Conservation (phyloP, 1,284 basidiomycete genomes). For the Apiotrichum sp. region DNA sequence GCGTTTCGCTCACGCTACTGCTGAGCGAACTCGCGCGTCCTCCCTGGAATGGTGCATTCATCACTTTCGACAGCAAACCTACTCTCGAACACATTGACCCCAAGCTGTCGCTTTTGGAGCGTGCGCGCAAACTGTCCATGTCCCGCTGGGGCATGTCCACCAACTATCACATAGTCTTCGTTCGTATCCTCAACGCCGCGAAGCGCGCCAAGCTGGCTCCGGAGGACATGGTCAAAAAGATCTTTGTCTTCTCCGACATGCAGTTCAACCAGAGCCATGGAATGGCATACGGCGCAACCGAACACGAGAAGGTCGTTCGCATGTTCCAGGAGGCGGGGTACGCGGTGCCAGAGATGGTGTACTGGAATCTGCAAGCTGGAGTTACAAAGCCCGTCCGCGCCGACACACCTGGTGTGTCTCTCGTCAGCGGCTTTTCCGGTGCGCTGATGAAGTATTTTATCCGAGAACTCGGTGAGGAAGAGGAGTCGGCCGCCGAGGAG, state of each 20-base stretch:
- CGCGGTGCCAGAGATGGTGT: conserved; percentile 57
- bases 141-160: conserved; percentile 58
- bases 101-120: conserved; percentile 39
- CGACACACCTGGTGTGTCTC: conserved; percentile 56
- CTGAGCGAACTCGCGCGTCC: conserved; percentile 57
- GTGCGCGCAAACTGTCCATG: conserved; percentile 45
- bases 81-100: conserved; percentile 53
- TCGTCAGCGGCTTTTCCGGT: conserved; percentile 63
- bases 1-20: conserved; percentile 61
- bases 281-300: conserved; percentile 53
- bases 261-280: conserved; percentile 56
- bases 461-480: conserved; percentile 35
- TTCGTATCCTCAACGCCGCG: conserved; percentile 55
- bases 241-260: conserved; percentile 72
- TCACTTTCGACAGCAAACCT: conserved; percentile 59
- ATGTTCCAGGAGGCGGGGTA: conserved; percentile 59
- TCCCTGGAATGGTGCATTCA: conserved; percentile 60
- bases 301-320: conserved; percentile 55
- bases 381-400: conserved; percentile 52
- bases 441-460: conserved; percentile 66
- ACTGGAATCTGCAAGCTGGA: conserved; percentile 31
- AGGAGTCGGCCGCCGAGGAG: conserved; percentile 17
- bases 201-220: conserved; percentile 53
- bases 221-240: conserved; percentile 64
- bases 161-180: conserved; percentile 45